phyloP scores from a whole-genome alignment of 169 alveolate species.

The Eimeria sp. region DNA sequence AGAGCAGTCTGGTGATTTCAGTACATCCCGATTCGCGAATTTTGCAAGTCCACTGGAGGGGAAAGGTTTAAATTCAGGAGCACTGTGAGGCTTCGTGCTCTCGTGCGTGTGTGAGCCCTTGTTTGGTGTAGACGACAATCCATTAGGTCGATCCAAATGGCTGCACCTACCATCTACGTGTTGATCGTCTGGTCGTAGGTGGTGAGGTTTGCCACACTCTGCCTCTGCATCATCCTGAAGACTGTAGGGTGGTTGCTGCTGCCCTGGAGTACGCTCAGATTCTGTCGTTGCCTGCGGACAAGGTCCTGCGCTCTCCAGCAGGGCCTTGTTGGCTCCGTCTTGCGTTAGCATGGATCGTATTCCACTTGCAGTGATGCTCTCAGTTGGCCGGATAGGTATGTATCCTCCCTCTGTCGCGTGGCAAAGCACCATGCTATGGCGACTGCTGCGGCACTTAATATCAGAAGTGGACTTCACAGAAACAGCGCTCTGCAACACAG shows the following conservation, averaged over 20 bases:
- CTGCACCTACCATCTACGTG: not conserved
- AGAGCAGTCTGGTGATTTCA: not conserved
- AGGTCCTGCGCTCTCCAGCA: not conserved
- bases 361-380: not conserved
- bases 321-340: not conserved
- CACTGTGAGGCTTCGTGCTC: not conserved
- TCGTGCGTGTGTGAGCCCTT: not conserved
- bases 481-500: constrained; percentile 21
- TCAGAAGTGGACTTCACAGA: not conserved
- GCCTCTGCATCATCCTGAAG: not conserved
- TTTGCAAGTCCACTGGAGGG: not conserved
- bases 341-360: not conserved
- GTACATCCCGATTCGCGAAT: not conserved
- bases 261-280: not conserved
- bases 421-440: not conserved
- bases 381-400: not conserved
- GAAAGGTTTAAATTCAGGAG: not conserved
- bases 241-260: not conserved
- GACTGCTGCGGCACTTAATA: not conserved
- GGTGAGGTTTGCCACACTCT: not conserved
- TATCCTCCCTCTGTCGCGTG: not conserved
- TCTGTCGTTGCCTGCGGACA: not conserved
- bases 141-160: not conserved
- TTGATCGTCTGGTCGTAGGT: not conserved
- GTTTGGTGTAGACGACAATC: not conserved